These are phyloP conservation scores for Selaginella moellendorffii DNA, from an alignment of 75 land plant species.

Conservation along the genomic window DNA sequence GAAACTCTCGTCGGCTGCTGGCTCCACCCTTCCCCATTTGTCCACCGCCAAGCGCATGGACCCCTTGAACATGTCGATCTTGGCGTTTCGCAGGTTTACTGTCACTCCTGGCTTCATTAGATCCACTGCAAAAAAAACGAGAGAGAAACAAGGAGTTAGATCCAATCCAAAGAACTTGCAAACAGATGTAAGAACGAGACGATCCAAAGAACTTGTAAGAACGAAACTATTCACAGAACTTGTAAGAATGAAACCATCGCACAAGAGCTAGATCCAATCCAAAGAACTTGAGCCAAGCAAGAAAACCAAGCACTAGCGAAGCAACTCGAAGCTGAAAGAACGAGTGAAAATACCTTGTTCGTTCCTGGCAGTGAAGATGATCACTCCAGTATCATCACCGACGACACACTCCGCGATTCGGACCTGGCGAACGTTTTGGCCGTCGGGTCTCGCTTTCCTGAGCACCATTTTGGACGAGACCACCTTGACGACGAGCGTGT, in stretches of 20 bases:
- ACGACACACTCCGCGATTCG: conserved; percentile 56
- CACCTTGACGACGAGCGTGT: background rate
- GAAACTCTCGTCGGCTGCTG: background rate
- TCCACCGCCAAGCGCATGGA: conserved; percentile 8
- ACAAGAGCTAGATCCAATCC: too few species aligned
- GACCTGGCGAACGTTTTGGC: conserved; percentile 36
- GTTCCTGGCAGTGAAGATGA: conserved; percentile 56
- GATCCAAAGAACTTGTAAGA: background rate
- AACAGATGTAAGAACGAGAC: background rate
- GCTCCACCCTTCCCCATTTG: conserved; percentile 8
- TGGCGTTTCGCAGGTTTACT: conserved; percentile 1
- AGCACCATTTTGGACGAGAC: background rate
- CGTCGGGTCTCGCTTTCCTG: conserved; percentile 45
- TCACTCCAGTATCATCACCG: conserved; percentile 52
- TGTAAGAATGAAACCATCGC: too few species aligned
- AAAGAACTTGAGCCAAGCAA: background rate
- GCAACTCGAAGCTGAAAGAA: background rate
- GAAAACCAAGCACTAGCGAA: background rate
- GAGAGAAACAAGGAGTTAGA: background rate
- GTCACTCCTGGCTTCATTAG: conserved; percentile 1
- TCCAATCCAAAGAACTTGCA: too few species aligned
- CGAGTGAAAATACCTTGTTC: conserved; percentile 34
- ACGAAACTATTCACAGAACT: background rate
- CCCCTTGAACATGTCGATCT: conserved; percentile 10
- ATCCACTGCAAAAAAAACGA: conserved; percentile 5